phyloP scores from a whole-genome alignment of 345 rosid genomes.

The Ceriops tagal region DNA sequence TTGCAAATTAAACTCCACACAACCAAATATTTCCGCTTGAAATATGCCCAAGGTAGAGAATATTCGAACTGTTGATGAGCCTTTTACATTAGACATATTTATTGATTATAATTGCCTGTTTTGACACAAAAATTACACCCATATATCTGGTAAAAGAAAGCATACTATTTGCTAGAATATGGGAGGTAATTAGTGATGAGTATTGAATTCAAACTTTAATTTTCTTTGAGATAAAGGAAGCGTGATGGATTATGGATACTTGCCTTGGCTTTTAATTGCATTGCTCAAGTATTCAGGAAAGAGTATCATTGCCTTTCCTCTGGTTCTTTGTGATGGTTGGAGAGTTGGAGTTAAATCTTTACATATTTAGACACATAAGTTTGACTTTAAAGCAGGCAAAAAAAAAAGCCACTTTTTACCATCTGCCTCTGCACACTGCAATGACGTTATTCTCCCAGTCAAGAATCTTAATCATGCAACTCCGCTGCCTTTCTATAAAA shows the following conservation, averaged over 20 bases:
- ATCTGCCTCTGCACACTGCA: background rate
- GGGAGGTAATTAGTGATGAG: background rate
- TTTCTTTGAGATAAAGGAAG: slow-evolving; percentile 11
- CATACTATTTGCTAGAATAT: background rate
- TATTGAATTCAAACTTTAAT: slow-evolving; percentile 9
- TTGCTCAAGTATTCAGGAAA: background rate
- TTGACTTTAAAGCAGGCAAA: no score
- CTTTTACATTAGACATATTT: background rate
- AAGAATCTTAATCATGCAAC: slow-evolving; percentile 3
- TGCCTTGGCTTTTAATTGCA: background rate
- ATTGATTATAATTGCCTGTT: background rate
- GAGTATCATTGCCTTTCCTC: background rate
- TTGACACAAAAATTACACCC: background rate
- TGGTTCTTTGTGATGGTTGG: background rate
- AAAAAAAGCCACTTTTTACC: no score
- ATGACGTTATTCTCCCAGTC: slow-evolving; percentile 21
- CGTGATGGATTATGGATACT: background rate
- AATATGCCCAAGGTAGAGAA: background rate
- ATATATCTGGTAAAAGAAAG: background rate
- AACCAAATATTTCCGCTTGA: background rate
- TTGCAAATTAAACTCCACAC: background rate
- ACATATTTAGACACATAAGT: no score
- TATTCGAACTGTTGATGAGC: background rate
- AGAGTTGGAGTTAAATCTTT: background rate
- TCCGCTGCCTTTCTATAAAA: background rate